Conservation (phyloP, 345 rosid genomes). For the Moringa oleifera region DNA sequence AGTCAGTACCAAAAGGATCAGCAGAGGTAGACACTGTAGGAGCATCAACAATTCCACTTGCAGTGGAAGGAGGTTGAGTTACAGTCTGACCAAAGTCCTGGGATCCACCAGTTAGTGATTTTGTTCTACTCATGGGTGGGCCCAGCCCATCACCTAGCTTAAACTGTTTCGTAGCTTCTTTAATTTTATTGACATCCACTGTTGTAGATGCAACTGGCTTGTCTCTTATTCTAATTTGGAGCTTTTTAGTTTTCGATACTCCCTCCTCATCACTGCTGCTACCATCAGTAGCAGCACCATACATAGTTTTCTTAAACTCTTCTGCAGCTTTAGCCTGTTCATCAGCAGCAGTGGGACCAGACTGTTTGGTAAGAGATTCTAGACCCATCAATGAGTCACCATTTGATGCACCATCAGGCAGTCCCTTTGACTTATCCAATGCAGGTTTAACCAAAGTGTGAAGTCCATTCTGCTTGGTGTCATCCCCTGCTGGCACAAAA, state of each 20-base stretch:
- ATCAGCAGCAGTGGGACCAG: conserved; percentile 46
- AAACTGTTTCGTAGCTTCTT: conserved; percentile 84
- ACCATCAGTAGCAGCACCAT: conserved; percentile 68
- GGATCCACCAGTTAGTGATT: conserved; percentile 48
- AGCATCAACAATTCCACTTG: conserved; percentile 29
- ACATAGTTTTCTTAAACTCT: conserved; percentile 95
- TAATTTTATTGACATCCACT: conserved; percentile 86
- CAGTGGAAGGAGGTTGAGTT: conserved; percentile 41
- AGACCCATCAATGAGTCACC: conserved; percentile 70
- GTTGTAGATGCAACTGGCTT: conserved; percentile 66
- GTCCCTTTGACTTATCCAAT: conserved; percentile 40
- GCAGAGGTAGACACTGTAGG: conserved; percentile 46
- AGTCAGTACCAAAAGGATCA: conserved; percentile 62
- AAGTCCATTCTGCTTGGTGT: conserved; percentile 38
- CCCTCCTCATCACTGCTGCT: conserved; percentile 98
- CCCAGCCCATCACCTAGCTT: conserved; percentile 87
- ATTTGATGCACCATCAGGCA: conserved; percentile 42
- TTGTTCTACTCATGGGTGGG: conserved; percentile 59
- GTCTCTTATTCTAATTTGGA: conserved; percentile 89
- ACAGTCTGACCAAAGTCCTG: conserved; percentile 60
- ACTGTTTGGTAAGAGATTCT: conserved; percentile 57
- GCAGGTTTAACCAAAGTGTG: conserved; percentile 35
- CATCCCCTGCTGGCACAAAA: conserved; percentile 43
- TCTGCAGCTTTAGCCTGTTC: conserved; percentile 96
- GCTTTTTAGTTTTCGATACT: conserved; percentile 52